Evolutionary conservation across 2,329 filamentous ascomycete species (phyloP), one percentile per base, ranked within the genome.

Genomic region (Fusarium penzigii): DNA sequence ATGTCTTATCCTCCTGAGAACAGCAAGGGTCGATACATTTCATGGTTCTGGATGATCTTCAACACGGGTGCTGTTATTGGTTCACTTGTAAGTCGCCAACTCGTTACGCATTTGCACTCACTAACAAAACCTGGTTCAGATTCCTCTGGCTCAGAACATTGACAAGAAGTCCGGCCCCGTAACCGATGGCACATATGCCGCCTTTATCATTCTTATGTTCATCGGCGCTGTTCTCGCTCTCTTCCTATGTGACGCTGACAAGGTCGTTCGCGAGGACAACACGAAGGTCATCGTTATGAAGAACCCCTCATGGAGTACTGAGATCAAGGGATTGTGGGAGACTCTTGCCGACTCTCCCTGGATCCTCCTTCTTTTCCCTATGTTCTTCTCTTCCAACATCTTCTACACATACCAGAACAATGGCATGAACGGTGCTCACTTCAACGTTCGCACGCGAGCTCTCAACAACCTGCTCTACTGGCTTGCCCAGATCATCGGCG

Each of bases 11-110:
- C 92, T 2, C 78, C 82, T 17, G 92, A 96, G 73, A 72, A 83
- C 34, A 83, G 84, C 58, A 96, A 96, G 78, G 92, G 92, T 42
- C 86, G 87, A 53, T 96, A 92, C 71, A 96, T 96, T 70, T 89
- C 89, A 55, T 86, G 85, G 76, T 96, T 96, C 75, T 96, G 92
- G 92, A 86, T 92, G 70, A 95, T 97, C 66, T 97, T 96, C 80
- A 96, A 96, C 73, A 72, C 92, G 53, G 92, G 92, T 63, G 92
- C 86, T 64, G 92, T 96, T 55, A 90, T 97, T 70, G 92, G 92
- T 56, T 85, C 87, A 65, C 72, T 87, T 64, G 74, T 79, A 67
- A 63, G 74, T 68, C 49, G n/a, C 36, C 10, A 10, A 29, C 38
- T 4, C 2, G 46, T 14, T 16, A 13, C 20, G 5, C 17, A 7